phyloP scores from a whole-genome alignment of 371 early-diverging fungal species.

The Mortierella sp. region DNA sequence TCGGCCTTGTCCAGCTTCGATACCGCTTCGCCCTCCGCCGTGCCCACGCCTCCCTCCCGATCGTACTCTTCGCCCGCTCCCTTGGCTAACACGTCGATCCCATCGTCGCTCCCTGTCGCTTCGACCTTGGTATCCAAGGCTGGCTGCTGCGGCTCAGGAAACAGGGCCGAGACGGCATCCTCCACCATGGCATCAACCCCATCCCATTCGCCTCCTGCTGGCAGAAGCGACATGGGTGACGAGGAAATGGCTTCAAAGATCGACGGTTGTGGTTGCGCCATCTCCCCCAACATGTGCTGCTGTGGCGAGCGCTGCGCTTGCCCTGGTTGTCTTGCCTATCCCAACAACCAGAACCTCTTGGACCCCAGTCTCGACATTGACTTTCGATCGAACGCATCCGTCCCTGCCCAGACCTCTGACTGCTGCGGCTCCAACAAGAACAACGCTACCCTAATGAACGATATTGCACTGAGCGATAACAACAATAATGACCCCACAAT shows the following conservation, averaged over 20 bases:
- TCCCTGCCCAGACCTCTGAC: slow-evolving; percentile 7
- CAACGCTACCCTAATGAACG: slow-evolving; percentile 6
- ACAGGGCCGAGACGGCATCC: slow-evolving; percentile 14
- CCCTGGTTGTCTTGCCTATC: slow-evolving; percentile 56
- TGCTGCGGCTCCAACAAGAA: slow-evolving; percentile 17
- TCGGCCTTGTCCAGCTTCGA: slow-evolving; percentile 51
- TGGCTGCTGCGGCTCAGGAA: slow-evolving; percentile 29
- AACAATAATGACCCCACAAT: not conserved
- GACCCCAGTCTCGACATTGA: slow-evolving; percentile 15
- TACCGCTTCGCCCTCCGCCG: slow-evolving; percentile 34
- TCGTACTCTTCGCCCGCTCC: slow-evolving; percentile 41
- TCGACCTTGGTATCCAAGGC: slow-evolving; percentile 14
- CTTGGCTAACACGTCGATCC: slow-evolving; percentile 10
- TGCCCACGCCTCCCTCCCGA: slow-evolving; percentile 35
- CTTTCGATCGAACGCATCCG: slow-evolving; percentile 14
- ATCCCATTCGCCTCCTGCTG: slow-evolving; percentile 45
- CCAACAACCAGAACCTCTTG: slow-evolving; percentile 37
- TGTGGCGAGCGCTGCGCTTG: slow-evolving; percentile 56
- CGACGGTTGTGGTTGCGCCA: slow-evolving; percentile 54
- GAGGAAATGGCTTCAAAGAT: slow-evolving; percentile 20
- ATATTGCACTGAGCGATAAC: slow-evolving; percentile 1
- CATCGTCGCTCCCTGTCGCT: slow-evolving; percentile 15
- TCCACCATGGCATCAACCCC: slow-evolving; percentile 31
- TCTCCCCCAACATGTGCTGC: slow-evolving; percentile 53
- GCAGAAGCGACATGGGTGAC: slow-evolving; percentile 46